Evolutionary conservation across 345 rosid species (phyloP), one percentile per base, ranked within the genome.

Genomic region (Crucihimalaya himalaica): DNA sequence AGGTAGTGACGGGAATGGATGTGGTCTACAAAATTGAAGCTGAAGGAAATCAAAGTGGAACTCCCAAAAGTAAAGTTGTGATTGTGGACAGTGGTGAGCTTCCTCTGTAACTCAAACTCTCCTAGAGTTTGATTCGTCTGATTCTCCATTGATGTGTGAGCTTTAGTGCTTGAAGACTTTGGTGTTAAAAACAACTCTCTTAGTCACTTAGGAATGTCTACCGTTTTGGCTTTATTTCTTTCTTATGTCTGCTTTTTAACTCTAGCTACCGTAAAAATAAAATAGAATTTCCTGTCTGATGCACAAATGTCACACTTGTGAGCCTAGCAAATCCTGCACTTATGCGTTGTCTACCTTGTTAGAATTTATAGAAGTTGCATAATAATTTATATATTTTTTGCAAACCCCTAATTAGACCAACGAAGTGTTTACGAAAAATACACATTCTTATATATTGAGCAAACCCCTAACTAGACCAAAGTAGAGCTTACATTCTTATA

Each of bases 11-110:
- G 0, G 99, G 99, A 37, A 89, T 95, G 99, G 98, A 95, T 27
- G 94, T 92, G 5, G 88, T 92, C 20, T 90, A 90, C 92, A 92
- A 92, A 79, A 39, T 95, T 18, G 99, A 95, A 85, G 99, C 98
- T 11, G 91, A 95, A 82, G 99, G 99, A 15, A 78, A 5, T 39
- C 99, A 95, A 62, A 82, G 80, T 27, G 98, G 98, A 73, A 84
- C 92, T 42, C 98, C 98, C 0, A 95, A 89, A 83, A 84, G 90
- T 83, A 89, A 86, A 80, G 98, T 95, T 11, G 87, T 87, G 78
- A 85, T 95, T 23, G 90, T 86, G 0, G 99, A 95, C 81, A 88
- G 99, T 50, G 99, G 99, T 6, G 98, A 95, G 77, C 81, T 92
- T 50, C 96, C 98, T 34, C 83, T 86, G 5, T 95, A 79, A 83